These are phyloP conservation scores for Musa balbisiana DNA, from an alignment of 202 grass and related monocot species.

Conservation along the genomic window DNA sequence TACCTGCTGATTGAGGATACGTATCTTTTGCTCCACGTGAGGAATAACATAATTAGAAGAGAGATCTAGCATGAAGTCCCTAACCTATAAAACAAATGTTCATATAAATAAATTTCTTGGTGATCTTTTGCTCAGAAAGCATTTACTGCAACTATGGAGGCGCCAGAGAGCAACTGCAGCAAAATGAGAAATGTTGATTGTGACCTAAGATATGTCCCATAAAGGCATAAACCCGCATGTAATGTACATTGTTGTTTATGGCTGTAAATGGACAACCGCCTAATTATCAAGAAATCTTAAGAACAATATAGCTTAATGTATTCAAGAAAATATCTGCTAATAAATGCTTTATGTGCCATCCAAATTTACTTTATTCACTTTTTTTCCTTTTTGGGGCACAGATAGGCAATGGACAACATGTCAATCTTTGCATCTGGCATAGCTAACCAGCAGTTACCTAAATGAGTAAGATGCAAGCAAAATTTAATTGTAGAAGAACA, in stretches of 20 bases:
- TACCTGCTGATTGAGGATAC: conserved; percentile 96
- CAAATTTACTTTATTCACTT: no score
- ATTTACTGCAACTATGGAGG: background rate
- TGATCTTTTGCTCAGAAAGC: background rate
- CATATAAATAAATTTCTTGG: background rate
- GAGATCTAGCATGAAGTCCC: conserved; percentile 95
- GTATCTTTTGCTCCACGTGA: conserved; percentile 97
- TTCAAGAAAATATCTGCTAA: no score
- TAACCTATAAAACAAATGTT: conserved; percentile 45
- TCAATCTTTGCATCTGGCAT: no score
- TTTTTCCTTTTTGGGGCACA: no score
- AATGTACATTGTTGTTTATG: background rate
- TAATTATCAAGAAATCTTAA: background rate
- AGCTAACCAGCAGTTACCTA: no score
- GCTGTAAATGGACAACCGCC: no score
- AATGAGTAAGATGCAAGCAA: no score
- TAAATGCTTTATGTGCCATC: no score
- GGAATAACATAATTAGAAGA: conserved; percentile 95
- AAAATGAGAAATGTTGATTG: background rate
- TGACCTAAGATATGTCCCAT: background rate
- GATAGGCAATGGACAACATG: no score
- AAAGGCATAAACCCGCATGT: background rate
- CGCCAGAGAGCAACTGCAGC: background rate
- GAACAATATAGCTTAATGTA: no score
- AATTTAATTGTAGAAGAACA: no score